Base-by-base conservation (phyloP, 768 basidiomycete genomes). In the Psilocybe tampanensis region DNA sequence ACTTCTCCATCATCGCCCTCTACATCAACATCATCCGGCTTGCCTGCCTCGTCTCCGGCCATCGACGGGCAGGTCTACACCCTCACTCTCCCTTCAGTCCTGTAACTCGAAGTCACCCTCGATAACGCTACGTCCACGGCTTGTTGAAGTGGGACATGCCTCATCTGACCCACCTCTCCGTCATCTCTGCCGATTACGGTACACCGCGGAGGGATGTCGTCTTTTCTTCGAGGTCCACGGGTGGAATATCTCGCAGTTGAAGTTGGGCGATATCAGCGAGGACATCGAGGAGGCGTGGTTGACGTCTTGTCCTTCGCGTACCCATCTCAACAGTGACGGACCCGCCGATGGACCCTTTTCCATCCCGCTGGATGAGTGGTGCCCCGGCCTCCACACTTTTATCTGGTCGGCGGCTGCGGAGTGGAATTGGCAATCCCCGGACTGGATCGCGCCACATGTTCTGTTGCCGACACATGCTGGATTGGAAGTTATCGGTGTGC, bases 391-490 rank as follows among this genome's bases (percentile, higher is more conserved):
- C 34, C 73, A 72, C 32, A 80, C 89, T 63, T 87, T 91, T 67
- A 86, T 91, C 47, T 90, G 88, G 65, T 82, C 80, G 43, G 89
- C 89, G 1, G 88, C 90, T 57, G 89, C 88, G 0, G 88, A 88
- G 64, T 91, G 89, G 89, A 87, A 90, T 60, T 90, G 89, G 89
- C 79, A 84, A 62, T 78, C 75, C 50, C 89, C 89, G 0, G 88
- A 91, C 65, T 90, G 89, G 89, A 90, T 90, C 63, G 86, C 89
- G 13, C 88, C 89, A 2, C 89, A 91, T 54, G 77, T 88, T 39
- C 73, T 91, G 6, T 77, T 91, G 19, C 86, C 88, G 17, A 68
- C 83, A 1, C 89, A 91, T 64, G 80, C 82, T 0, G 74, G 73
- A 7, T 68, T 91, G 11, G 72, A 84, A 67, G 76, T 90, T 52